Conservation (phyloP, 208 protist genomes). For the Borovskyia barvae region DNA sequence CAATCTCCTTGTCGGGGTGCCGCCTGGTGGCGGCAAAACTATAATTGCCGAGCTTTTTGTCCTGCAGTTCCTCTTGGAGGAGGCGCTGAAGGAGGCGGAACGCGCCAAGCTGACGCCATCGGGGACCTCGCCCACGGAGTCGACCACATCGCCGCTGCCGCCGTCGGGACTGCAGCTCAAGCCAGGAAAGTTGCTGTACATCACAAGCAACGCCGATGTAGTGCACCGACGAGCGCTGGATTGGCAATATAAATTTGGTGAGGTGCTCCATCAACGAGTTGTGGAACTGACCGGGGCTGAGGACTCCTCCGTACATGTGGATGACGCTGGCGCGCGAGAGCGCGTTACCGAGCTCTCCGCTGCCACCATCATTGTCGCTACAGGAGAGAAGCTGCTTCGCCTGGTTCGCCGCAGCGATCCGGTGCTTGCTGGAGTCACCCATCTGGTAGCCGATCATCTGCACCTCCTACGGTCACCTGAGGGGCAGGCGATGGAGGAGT, state of each 20-base stretch:
- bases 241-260: conserved; percentile 82
- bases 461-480: conserved; percentile 79
- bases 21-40: conserved; percentile 96
- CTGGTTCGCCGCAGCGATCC: conserved; percentile 44
- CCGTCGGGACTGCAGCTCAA: neutral
- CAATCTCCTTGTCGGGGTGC: conserved; percentile 96
- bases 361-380: conserved; percentile 67
- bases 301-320: too few species aligned
- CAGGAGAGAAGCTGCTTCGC: conserved; percentile 42
- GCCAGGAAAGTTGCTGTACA: conserved; percentile 71
- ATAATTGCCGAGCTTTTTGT: conserved; percentile 85
- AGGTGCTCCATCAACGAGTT: conserved; percentile 61
- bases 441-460: conserved; percentile 81
- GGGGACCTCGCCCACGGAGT: neutral
- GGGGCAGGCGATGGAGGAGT: conserved; percentile 80
- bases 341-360: conserved; percentile 16
- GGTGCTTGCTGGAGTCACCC: conserved; percentile 56
- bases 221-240: conserved; percentile 73
- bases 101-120: neutral
- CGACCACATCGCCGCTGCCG: neutral
- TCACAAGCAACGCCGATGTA: conserved; percentile 67
- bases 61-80: conserved; percentile 71
- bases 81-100: conserved; percentile 35
- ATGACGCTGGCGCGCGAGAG: neutral
- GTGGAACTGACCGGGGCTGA: conserved; percentile 28